phyloP scores from a whole-genome alignment of 1,284 basidiomycete species.

The Tilletiaria anomala region DNA sequence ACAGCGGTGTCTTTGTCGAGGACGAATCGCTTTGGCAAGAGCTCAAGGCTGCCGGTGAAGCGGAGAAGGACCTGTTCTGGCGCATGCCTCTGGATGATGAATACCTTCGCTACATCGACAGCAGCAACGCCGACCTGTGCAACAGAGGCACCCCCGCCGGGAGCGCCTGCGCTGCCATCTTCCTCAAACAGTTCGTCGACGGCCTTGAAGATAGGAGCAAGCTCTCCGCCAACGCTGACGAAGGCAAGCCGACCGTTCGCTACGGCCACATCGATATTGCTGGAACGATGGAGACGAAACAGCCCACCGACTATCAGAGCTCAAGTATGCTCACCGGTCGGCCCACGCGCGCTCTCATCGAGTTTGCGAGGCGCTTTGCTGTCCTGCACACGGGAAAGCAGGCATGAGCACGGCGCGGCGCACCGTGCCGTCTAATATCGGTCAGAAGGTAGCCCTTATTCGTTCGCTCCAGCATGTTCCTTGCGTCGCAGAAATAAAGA shows the following conservation, averaged over 20 bases:
- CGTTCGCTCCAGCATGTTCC: too few relatives aligned
- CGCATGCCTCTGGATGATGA: constrained; percentile 53
- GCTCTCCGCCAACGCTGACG: not conserved
- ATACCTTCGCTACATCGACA: constrained; percentile 59
- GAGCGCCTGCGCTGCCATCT: constrained; percentile 66
- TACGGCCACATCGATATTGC: constrained; percentile 53
- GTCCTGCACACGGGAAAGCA: too few relatives aligned
- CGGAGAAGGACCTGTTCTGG: constrained; percentile 44
- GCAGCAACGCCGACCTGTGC: constrained; percentile 65
- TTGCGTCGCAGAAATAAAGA: too few relatives aligned
- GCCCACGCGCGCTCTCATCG: constrained; percentile 51
- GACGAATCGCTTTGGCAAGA: constrained; percentile 50
- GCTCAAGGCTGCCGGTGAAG: constrained; percentile 57
- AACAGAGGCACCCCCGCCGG: constrained; percentile 63
- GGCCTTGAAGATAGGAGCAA: constrained; percentile 27
- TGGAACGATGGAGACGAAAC: constrained; percentile 50
- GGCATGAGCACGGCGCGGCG: too few relatives aligned
- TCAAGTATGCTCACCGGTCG: constrained; percentile 65
- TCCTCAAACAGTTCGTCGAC: constrained; percentile 58
- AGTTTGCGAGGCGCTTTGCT: constrained; percentile 38
- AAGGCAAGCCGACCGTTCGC: constrained; percentile 12
- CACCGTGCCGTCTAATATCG: too few relatives aligned
- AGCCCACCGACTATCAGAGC: constrained; percentile 54
- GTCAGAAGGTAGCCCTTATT: too few relatives aligned
- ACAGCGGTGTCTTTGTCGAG: constrained; percentile 60